phyloP scores from a whole-genome alignment of 2,329 filamentous ascomycete species.

The Penicillium sp. region DNA sequence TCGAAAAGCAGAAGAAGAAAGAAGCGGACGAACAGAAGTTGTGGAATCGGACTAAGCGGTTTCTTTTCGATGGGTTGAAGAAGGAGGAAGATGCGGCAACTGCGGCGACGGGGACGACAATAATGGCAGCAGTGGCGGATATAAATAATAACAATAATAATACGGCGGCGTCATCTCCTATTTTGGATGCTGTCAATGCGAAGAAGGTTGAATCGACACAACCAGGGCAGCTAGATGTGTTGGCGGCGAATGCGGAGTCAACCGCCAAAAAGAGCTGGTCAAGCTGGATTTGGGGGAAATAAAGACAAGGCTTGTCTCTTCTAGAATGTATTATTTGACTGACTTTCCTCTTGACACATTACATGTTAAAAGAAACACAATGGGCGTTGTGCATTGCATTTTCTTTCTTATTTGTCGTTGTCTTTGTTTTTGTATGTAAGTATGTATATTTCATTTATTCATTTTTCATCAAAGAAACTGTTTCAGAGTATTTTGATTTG shows the following conservation, averaged over 20 bases:
- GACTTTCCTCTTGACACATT: background rate
- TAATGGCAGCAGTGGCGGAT: slow-evolving; percentile 8
- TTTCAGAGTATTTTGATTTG: background rate
- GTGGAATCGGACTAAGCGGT: slow-evolving; percentile 36
- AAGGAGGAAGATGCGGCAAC: slow-evolving; percentile 24
- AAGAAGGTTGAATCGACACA: slow-evolving; percentile 22
- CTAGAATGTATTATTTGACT: slow-evolving; percentile 5
- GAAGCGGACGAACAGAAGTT: slow-evolving; percentile 36
- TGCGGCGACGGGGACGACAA: background rate
- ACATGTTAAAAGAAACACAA: background rate
- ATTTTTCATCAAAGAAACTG: background rate
- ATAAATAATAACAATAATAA: slow-evolving; percentile 3
- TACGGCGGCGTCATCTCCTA: slow-evolving; percentile 20
- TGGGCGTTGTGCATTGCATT: slow-evolving; percentile 5
- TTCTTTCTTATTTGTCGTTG: background rate
- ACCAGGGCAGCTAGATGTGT: slow-evolving; percentile 29
- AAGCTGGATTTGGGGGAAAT: slow-evolving; percentile 38
- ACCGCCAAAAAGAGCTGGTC: slow-evolving; percentile 38
- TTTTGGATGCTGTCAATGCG: slow-evolving; percentile 35
- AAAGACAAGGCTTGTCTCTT: background rate
- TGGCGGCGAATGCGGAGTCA: slow-evolving; percentile 33
- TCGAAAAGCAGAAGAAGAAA: slow-evolving; percentile 36
- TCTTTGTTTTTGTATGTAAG: background rate
- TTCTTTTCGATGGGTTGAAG: slow-evolving; percentile 37
- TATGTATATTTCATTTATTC: background rate